Evolutionary conservation across 176 grass and related monocot species (phyloP), one percentile per base, ranked within the genome.

Genomic region (Avena eriantha): DNA sequence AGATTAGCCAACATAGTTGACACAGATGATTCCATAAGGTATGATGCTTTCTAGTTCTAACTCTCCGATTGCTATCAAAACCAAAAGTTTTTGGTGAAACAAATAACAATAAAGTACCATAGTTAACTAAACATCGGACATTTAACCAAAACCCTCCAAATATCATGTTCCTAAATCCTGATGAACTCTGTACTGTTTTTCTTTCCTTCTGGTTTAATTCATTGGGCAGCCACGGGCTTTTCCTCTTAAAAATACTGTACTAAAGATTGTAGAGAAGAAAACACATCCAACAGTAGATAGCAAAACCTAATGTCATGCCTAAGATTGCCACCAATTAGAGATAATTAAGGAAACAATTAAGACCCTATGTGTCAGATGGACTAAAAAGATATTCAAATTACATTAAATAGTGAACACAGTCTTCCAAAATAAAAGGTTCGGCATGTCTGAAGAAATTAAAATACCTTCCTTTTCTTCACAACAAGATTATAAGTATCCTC

Each of bases 391-490:
- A 76, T n/a, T 70, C 10, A 86, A 18, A 79, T 79, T 16, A 4
- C 10, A 47, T 56, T 21, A 83, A 70, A 23, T 48, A 31, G 48
- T 64, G 8, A 54, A 43, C 54, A 43, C 54, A 77, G 7, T 15
- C 55, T 17, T 59, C 56, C 48, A 67, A 84, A 69, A 57, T 11
- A 72, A 8, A 66, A 84, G 46, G 23, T 58, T 67, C 17, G 19
- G 56, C 47, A 36, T 14, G 41, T 71, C 54, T 70, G 16, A 29
- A 67, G 49, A 83, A 76, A 92, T 73, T 5, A 87, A 56, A 73
- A 88, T 86, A 97, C 97, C 94, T 99, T 99, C 71, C 97, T 92
- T 93, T 97, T 97, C 76, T 97, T 97, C 73, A 94, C 22, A 86
- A 97, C 86, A 81, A 97, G 89, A 91, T 97, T 92, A 51, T 85